Base-by-base conservation (phyloP, 352 stramenopile genomes). In the Nothophytophthora sp. region DNA sequence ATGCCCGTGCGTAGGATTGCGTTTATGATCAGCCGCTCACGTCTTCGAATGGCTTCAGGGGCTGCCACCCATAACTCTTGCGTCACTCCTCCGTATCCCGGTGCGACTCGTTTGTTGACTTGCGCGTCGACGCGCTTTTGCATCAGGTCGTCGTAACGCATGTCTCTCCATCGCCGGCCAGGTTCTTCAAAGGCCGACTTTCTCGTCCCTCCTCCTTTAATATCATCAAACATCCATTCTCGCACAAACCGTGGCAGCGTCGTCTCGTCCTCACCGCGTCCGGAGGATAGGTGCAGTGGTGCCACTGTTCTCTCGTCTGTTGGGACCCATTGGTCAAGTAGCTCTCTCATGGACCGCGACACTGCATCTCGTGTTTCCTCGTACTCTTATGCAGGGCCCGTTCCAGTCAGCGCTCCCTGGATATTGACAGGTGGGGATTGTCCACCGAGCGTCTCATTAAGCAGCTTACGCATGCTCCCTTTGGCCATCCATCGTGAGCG, bases 251-350 rank as follows among this genome's bases (percentile, higher is more conserved):
- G 27, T 4, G 40, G 40, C 18, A 48, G 29, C 3, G 12, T 13
- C 20, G 38, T n/a, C n/a, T n/a, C n/a, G n/a, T n/a, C n/a, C n/a
- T n/a, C n/a, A n/a, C n/a, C n/a, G n/a, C n/a, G n/a, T n/a, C n/a
- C n/a, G n/a, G n/a, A n/a, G n/a, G n/a, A n/a, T n/a, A n/a, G n/a
- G n/a, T n/a, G n/a, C n/a, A n/a, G n/a, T n/a, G n/a, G n/a, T n/a
- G n/a, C n/a, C n/a, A n/a, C n/a, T n/a, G n/a, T n/a, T n/a, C n/a
- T n/a, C n/a, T n/a, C 20, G 27, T 11, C 18, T 43, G 19, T 19
- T 40, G 40, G 40, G 3, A 48, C 27, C 40, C 40, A 48, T 25
- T 25, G 35, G n/a, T 48, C 12, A 6, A 48, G 40, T 23, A 48
- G 10, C 3, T 37, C 27, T 20, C 25, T 38, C n/a, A n/a, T n/a